Evolutionary conservation across 2,329 filamentous ascomycete genomes (phyloP).

Genomic region (Apiospora kogelbergensis): DNA sequence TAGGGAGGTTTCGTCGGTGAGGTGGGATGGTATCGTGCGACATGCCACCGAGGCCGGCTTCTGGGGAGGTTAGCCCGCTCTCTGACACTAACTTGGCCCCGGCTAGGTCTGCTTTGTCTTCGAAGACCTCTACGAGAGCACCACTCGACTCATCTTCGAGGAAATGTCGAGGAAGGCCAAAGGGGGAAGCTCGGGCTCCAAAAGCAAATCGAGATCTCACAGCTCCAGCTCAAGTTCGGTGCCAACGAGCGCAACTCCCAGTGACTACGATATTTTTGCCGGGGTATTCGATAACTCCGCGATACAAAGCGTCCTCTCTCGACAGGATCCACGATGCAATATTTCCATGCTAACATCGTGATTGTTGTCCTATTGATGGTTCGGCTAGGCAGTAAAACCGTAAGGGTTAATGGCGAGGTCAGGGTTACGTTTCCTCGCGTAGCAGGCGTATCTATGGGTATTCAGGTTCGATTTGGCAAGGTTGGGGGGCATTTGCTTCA

Average conservation of each 20-base stretch:
- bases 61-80: not conserved
- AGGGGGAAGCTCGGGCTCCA: conserved; percentile 25
- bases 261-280: conserved; percentile 45
- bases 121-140: conserved; percentile 56
- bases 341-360: conserved; percentile 50
- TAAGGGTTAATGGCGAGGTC: not conserved
- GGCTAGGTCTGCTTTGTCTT: conserved; percentile 58
- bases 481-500: not conserved
- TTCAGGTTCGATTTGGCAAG: not conserved
- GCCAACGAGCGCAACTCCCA: conserved; percentile 9
- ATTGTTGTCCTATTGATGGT: not conserved
- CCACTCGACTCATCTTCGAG: conserved; percentile 51
- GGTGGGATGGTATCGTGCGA: not conserved
- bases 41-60: no score
- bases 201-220: conserved; percentile 31
- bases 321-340: conserved; percentile 55
- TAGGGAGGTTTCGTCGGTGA: not conserved
- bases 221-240: conserved; percentile 29
- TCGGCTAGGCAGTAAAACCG: not conserved
- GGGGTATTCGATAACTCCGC: conserved; percentile 51
- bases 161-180: conserved; percentile 54
- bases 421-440: not conserved
- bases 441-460: not conserved
- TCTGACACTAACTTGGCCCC: not conserved
- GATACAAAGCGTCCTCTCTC: conserved; percentile 49